Evolutionary conservation across 768 basidiomycete genomes (phyloP).

Genomic region (Amanita muscaria): DNA sequence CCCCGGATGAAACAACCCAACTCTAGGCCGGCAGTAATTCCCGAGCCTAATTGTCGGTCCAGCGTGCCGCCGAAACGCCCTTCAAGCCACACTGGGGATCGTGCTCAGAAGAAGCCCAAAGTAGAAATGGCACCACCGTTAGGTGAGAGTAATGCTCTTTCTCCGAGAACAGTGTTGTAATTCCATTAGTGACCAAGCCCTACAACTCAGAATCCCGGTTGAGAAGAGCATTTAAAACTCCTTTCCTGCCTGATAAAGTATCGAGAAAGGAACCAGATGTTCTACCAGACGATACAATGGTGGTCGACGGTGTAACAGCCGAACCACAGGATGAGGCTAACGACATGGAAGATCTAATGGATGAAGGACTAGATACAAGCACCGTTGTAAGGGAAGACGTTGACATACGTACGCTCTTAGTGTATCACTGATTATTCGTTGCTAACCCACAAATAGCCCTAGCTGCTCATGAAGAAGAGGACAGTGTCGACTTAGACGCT

Average conservation of each 20-base stretch:
- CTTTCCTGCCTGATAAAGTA: conserved; percentile 16
- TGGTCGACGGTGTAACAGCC: neutral
- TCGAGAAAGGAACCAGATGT: neutral
- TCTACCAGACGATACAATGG: neutral
- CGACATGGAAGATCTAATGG: neutral
- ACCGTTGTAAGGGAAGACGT: neutral
- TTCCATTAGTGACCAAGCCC: conserved; percentile 36
- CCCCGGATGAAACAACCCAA: neutral
- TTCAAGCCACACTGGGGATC: conserved; percentile 5
- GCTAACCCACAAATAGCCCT: conserved; percentile 3
- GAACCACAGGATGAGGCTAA: neutral
- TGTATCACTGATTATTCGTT: neutral
- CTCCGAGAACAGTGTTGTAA: neutral
- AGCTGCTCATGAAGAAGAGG: conserved; percentile 7
- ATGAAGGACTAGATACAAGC: neutral
- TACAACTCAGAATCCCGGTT: conserved; percentile 31
- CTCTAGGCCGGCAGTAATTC: neutral
- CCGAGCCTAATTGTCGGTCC: neutral
- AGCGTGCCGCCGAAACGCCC: conserved; percentile 10
- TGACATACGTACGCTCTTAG: neutral
- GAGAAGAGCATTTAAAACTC: conserved; percentile 43
- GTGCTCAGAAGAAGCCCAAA: conserved; percentile 26
- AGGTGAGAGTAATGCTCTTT: conserved; percentile 17
- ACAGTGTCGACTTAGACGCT: conserved; percentile 17
- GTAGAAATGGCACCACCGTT: conserved; percentile 22